These are phyloP conservation scores for Sporothrix euskadiensis DNA, from an alignment of 2,329 filamentous ascomycete species.

Conservation along the genomic window DNA sequence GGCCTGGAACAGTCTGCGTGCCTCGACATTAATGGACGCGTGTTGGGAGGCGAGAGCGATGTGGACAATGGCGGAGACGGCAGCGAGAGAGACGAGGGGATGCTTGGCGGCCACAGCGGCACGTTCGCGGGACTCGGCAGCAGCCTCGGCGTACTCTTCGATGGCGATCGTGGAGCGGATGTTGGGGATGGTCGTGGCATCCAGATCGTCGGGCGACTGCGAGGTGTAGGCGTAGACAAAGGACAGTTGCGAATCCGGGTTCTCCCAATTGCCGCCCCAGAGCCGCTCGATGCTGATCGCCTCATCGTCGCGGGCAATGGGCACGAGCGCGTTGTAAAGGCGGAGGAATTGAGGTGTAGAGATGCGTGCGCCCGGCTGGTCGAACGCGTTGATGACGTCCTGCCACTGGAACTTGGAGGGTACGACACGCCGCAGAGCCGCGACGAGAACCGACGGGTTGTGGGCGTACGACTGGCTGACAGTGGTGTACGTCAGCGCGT, in stretches of 20 bases:
- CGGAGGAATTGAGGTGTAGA: slow-evolving; percentile 77
- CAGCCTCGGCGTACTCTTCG: slow-evolving; percentile 55
- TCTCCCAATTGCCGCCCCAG: slow-evolving; percentile 88
- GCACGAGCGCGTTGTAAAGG: slow-evolving; percentile 76
- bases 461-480: slow-evolving; percentile 59
- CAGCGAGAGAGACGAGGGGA: slow-evolving; percentile 84
- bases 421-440: slow-evolving; percentile 63
- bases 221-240: slow-evolving; percentile 87
- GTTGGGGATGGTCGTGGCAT: slow-evolving; percentile 80
- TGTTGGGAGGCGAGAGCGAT: slow-evolving; percentile 62
- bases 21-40: slow-evolving; percentile 63
- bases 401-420: slow-evolving; percentile 67
- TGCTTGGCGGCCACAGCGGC: slow-evolving; percentile 70
- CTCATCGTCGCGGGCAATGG: slow-evolving; percentile 63
- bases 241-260: slow-evolving; percentile 86
- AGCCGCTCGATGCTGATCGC: slow-evolving; percentile 81
- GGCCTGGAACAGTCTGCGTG: slow-evolving; percentile 65
- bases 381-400: slow-evolving; percentile 75
- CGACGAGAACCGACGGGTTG: slow-evolving; percentile 58
- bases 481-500: slow-evolving; percentile 68
- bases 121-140: slow-evolving; percentile 52
- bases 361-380: slow-evolving; percentile 73
- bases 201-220: slow-evolving; percentile 71
- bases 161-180: slow-evolving; percentile 74
- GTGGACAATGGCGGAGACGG: slow-evolving; percentile 69